Evolutionary conservation across 345 rosid genomes (phyloP), one percentile per base, ranked within the genome.

Genomic region (Citrus australasica): DNA sequence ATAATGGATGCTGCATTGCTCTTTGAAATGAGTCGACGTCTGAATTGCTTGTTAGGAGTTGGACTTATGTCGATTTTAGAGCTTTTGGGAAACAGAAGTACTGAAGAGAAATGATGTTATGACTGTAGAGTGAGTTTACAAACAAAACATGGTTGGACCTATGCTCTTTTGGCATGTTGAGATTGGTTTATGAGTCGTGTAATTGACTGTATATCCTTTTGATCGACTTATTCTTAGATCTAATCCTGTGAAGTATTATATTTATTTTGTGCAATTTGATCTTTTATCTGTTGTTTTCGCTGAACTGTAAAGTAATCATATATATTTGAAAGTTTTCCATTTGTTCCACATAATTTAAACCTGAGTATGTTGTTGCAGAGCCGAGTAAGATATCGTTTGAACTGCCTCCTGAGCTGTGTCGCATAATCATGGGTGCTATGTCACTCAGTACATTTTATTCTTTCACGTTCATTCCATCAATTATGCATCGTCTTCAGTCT

Each of bases 331-430:
- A 71, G 27, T 24, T 24, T 79, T 35, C 16, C 27, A 59, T 30
- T 6, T 30, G 19, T 68, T 1, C 21, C 51, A 24, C 46, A 51
- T 73, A 46, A 27, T 69, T 42, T 67, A n/a, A 13, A 63, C 4
- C 46, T 67, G 7, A 9, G 9, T 73, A 35, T 48, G 21, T 51
- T 75, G 37, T n/a, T 83, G 92, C 88, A 94, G 99, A 79, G 51
- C 69, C 88, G 6, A 84, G 79, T 62, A 83, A 75, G 10, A 80
- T 82, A 71, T 79, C 30, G 55, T 92, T 94, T 60, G 89, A 94
- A 82, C 83, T 96, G 89, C 99, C 98, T 69, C 95, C 99, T 69
- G 99, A 96, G 77, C 88, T 96, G 2, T 96, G 98, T 85, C 33
- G 48, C 9, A 66, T 94, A 51, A 37, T 94, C 27, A 77, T 91